phyloP scores from a whole-genome alignment of 495 filamentous ascomycete genomes.

The Letharia lupina region DNA sequence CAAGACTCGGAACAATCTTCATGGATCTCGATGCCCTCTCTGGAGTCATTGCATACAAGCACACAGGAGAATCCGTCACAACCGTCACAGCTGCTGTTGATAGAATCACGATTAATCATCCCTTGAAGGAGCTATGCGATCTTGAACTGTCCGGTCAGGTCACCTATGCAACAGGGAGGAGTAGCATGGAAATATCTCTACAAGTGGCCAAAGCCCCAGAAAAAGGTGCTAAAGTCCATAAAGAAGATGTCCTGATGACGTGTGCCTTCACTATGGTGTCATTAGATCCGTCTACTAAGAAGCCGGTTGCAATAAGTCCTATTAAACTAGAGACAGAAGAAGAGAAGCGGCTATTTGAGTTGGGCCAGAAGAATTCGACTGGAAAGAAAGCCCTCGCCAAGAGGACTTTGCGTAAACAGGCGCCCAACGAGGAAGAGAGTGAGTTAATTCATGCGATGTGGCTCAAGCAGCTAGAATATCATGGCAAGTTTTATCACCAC shows the following conservation, averaged over 20 bases:
- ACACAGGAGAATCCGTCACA: slow-evolving; percentile 67
- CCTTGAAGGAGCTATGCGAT: slow-evolving; percentile 70
- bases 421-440: slow-evolving; percentile 68
- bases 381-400: slow-evolving; percentile 61
- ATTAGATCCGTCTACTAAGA: slow-evolving; percentile 64
- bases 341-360: slow-evolving; percentile 57
- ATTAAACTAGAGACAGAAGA: slow-evolving; percentile 60
- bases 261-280: slow-evolving; percentile 85
- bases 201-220: slow-evolving; percentile 58
- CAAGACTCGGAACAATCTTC: slow-evolving; percentile 58
- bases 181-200: slow-evolving; percentile 72
- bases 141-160: slow-evolving; percentile 73
- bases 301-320: slow-evolving; percentile 49
- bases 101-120: slow-evolving; percentile 65
- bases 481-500: slow-evolving; percentile 32
- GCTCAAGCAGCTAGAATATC: slow-evolving; percentile 62
- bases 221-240: slow-evolving; percentile 48
- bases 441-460: slow-evolving; percentile 75
- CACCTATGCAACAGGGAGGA: slow-evolving; percentile 70
- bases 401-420: slow-evolving; percentile 57
- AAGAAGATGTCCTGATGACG: slow-evolving; percentile 65
- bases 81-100: slow-evolving; percentile 79
- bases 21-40: slow-evolving; percentile 81
- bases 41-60: slow-evolving; percentile 72
- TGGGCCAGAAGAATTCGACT: slow-evolving; percentile 65